Conservation (phyloP, 306 rosid species). For the Cicer yamashitae region DNA sequence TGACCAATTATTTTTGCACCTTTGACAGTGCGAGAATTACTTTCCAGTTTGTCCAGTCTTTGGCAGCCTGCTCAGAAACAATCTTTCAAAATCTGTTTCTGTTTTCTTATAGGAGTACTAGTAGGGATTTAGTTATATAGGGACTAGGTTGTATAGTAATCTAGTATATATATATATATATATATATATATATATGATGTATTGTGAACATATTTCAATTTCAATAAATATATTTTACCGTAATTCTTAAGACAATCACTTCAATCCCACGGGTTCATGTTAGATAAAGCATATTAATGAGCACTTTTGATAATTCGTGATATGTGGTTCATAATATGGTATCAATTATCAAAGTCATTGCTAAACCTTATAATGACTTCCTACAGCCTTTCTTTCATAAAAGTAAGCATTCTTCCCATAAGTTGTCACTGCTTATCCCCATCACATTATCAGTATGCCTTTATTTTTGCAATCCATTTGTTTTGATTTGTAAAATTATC, state of each 20-base stretch:
- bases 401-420: neutral
- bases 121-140: too few relatives aligned
- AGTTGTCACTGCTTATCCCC: neutral
- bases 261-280: conserved; percentile 24
- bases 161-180: too few relatives aligned
- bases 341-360: too few relatives aligned
- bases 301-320: neutral
- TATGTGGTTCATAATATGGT: too few relatives aligned
- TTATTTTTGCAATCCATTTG: neutral
- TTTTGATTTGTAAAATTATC: neutral
- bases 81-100: too few relatives aligned
- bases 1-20: conserved; percentile 80
- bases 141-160: too few relatives aligned
- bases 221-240: too few relatives aligned
- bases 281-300: conserved; percentile 26
- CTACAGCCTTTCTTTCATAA: too few relatives aligned
- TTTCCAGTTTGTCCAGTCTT: conserved; percentile 76
- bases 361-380: too few relatives aligned
- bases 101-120: too few relatives aligned
- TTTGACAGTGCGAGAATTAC: conserved; percentile 78
- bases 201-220: too few relatives aligned
- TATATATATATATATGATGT: too few relatives aligned
- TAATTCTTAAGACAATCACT: neutral
- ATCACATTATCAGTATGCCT: neutral
- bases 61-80: conserved; percentile 62